A percentile compares a stretch with the other conserved stretches of the same genome.
phyloP scores from a whole-genome alignment of 148 eudicot genomes.

The Chenopodium album region DNA sequence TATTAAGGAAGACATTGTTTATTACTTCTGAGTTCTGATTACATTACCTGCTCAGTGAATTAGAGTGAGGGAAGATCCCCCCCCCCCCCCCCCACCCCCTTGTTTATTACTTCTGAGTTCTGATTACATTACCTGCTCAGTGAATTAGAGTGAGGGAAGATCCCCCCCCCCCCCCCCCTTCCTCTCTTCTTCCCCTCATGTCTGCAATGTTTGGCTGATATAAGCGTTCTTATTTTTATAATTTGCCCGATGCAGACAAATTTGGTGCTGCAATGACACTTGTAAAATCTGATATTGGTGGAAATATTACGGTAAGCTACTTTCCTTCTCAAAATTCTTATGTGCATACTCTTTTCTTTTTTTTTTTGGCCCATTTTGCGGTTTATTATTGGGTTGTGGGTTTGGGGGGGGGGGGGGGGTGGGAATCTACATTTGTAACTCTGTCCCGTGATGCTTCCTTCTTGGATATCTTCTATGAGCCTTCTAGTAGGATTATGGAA shows the following conservation, averaged over 20 bases:
- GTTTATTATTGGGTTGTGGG: neutral
- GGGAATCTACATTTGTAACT: neutral
- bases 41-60: neutral
- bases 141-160: neutral
- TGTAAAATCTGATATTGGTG: conserved; percentile 84
- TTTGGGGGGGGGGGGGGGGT: too few species aligned
- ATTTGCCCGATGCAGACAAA: conserved; percentile 51
- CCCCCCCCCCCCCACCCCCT: neutral
- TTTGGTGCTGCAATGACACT: conserved; percentile 82
- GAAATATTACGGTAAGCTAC: conserved; percentile 57
- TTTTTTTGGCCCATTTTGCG: neutral
- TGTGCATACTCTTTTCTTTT: neutral
- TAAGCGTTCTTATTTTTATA: conserved; percentile 2
- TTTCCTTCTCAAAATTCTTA: conserved; percentile 2
- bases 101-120: neutral
- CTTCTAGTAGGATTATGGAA: neutral
- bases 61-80: neutral
- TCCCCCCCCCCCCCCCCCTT: neutral
- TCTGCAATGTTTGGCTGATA: neutral
- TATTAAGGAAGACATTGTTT: neutral
- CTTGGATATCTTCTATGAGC: neutral
- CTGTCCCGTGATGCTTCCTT: neutral
- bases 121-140: neutral
- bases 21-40: neutral
- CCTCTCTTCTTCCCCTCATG: neutral